Evolutionary conservation across 345 rosid genomes (phyloP), one percentile per base, ranked within the genome.

Genomic region (Arabis hirsuta): DNA sequence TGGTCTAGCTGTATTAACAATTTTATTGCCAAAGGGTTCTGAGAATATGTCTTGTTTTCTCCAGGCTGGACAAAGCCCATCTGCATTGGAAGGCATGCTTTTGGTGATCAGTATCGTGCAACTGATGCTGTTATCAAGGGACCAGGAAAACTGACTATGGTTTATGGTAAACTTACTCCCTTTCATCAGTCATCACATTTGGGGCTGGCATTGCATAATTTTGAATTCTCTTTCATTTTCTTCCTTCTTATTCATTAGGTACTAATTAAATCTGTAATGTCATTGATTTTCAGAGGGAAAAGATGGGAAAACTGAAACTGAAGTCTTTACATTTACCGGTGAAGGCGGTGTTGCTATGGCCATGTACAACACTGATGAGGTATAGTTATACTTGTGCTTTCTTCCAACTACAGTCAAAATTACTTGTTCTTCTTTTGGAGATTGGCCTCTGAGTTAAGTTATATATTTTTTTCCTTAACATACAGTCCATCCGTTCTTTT

Each of bases 361-460:
- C 75, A 95, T 91, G 99, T 95, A 95, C 68, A 95, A 95, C 83
- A 95, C 99, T 52, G 99, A 95, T 78, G 99, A 95, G 90, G 98
- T 90, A 53, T 66, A 73, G 13, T 48, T 71, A 62, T 44, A 39
- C 54, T 29, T 71, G 7, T 12, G 9, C 66, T 41, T 60, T 45
- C 31, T 50, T 26, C 38, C 3, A 9, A 5, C 38, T 9, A 51
- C 27, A 56, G 32, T 44, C 9, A 62, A 52, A 20, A 12, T 50
- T 12, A 51, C 55, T 75, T 32, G 66, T 45, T 54, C 41, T 36
- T 54, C 41, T 26, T 62, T 54, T 54, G 32, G 58, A 7, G 36
- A 34, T 13, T 52, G 14, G 41, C 16, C 38, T 59, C 32, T 5
- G 9, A 13, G 42, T 64, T 3, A 26, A 45, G 9, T 61, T 34